Conservation (phyloP, 2,329 filamentous ascomycete genomes). For the Cytospora schulzeri region DNA sequence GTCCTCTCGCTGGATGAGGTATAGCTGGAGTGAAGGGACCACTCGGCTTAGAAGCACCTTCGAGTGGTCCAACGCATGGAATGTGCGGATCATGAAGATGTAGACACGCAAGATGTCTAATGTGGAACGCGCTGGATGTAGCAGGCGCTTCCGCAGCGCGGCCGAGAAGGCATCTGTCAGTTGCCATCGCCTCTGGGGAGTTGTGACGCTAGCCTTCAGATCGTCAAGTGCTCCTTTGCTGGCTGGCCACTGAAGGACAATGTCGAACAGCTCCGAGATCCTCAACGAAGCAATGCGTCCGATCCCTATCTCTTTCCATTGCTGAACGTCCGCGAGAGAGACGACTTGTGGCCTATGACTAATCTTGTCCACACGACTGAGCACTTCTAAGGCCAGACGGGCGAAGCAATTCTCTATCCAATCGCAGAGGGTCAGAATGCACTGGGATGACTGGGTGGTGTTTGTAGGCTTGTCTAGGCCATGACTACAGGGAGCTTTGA, state of each 20-base stretch:
- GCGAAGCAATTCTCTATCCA: constrained; percentile 72
- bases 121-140: constrained; percentile 77
- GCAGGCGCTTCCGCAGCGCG: constrained; percentile 64
- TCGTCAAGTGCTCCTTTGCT: constrained; percentile 75
- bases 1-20: constrained; percentile 73
- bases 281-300: constrained; percentile 69
- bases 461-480: constrained; percentile 29
- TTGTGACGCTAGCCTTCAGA: constrained; percentile 69
- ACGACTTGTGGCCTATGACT: constrained; percentile 42
- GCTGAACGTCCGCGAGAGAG: constrained; percentile 60
- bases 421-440: constrained; percentile 60
- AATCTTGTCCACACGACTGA: constrained; percentile 46
- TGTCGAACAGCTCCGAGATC: constrained; percentile 75
- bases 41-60: constrained; percentile 77
- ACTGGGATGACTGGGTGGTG: constrained; percentile 49
- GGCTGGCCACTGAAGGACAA: constrained; percentile 73
- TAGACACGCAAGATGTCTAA: constrained; percentile 76
- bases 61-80: constrained; percentile 74
- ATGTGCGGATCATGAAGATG: constrained; percentile 76
- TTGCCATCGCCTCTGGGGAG: constrained; percentile 67
- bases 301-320: constrained; percentile 72
- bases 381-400: constrained; percentile 64
- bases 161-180: constrained; percentile 70
- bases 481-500: constrained; percentile 28
- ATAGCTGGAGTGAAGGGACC: constrained; percentile 72